Conservation (phyloP, 768 basidiomycete species). For the Boletus sp. region DNA sequence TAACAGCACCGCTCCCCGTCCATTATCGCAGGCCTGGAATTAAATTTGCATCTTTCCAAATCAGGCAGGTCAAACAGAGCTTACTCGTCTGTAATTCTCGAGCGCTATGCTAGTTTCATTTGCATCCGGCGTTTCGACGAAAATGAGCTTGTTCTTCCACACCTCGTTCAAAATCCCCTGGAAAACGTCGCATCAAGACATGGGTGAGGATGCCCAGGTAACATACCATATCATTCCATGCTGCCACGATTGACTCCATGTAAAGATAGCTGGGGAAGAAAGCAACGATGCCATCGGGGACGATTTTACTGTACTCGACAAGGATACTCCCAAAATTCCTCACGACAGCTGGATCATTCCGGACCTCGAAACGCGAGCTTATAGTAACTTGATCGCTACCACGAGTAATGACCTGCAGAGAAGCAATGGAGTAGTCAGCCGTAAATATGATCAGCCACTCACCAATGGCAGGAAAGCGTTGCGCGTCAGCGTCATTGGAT, state of each 20-base stretch:
- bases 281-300: constrained; percentile 97
- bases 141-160: constrained; percentile 99
- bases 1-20: constrained; percentile 91
- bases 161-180: constrained; percentile 99
- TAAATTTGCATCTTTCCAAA: background rate
- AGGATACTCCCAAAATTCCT: constrained; percentile 98
- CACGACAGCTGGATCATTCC: constrained; percentile 98
- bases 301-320: constrained; percentile 95
- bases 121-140: constrained; percentile 98
- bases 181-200: constrained; percentile 2
- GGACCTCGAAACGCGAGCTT: constrained; percentile 96
- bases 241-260: constrained; percentile 99
- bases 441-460: constrained; percentile 22
- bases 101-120: constrained; percentile 98
- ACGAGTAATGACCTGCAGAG: constrained; percentile 84
- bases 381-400: constrained; percentile 99
- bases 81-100: constrained; percentile 92
- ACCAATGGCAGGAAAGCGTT: constrained; percentile 96
- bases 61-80: constrained; percentile 2
- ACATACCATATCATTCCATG: constrained; percentile 99
- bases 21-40: constrained; percentile 92
- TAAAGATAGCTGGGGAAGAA: constrained; percentile 99
- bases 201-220: background rate
- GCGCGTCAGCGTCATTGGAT: constrained; percentile 95
- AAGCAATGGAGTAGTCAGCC: background rate